Percentiles rank a stretch among this genome's conserved stretches.
These are phyloP conservation scores for Cerioporus squamosus DNA, from an alignment of 1,284 basidiomycete genomes.

Conservation along the genomic window DNA sequence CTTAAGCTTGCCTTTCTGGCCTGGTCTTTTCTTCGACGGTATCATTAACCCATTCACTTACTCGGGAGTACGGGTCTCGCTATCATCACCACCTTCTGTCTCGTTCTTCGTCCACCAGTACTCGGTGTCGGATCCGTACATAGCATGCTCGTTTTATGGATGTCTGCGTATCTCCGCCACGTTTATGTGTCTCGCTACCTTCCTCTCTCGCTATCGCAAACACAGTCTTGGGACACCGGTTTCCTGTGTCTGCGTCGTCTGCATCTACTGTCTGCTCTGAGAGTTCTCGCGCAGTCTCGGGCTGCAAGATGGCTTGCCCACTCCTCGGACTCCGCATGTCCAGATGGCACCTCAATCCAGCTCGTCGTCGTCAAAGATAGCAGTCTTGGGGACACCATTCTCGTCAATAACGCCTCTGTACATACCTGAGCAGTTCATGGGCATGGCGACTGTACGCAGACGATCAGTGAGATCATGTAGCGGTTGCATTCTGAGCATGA, in stretches of 20 bases:
- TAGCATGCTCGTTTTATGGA: too few relatives aligned
- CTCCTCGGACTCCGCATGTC: too few relatives aligned
- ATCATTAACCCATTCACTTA: slow-evolving; percentile 3
- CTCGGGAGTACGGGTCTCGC: too few relatives aligned
- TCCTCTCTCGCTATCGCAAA: slow-evolving; percentile 2
- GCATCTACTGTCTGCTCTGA: too few relatives aligned
- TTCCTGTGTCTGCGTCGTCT: too few relatives aligned
- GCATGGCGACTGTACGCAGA: slow-evolving; percentile 56
- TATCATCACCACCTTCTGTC: not conserved
- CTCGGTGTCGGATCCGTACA: too few relatives aligned
- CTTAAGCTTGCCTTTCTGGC: too few relatives aligned
- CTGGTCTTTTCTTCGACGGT: not conserved
- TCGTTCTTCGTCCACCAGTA: not conserved
- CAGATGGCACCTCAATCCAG: slow-evolving; percentile 36
- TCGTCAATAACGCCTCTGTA: slow-evolving; percentile 74
- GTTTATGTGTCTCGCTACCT: not conserved
- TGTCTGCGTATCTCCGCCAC: too few relatives aligned
- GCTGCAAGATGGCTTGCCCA: too few relatives aligned
- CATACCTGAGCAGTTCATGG: slow-evolving; percentile 80
- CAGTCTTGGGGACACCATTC: slow-evolving; percentile 71
- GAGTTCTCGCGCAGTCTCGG: too few relatives aligned
- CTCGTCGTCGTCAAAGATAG: slow-evolving; percentile 77
- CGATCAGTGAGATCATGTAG: not conserved
- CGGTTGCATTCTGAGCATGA: not conserved
- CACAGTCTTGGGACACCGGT: not conserved